Base-by-base conservation (phyloP, 169 alveolate species). In the Neospora caninum region DNA sequence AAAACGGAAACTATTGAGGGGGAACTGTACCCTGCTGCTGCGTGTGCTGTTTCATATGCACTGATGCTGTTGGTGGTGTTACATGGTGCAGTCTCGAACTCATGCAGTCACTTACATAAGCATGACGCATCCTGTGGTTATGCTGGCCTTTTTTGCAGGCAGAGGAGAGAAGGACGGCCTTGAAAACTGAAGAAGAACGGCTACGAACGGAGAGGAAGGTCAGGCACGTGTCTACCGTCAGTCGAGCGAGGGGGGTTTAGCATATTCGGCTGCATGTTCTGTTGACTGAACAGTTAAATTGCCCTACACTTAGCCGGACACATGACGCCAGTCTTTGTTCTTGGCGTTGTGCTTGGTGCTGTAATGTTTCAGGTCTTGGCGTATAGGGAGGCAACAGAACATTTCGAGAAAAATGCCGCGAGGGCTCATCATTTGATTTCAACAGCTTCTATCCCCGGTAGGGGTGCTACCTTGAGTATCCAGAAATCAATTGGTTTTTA, bases 371-470 rank as follows among this genome's bases (percentile, higher is more conserved):
- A 78, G 86, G 39, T 13, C 9, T 16, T 78, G 27, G 39, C 86
- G 10, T 1, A 78, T 78, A n/a, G 4, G 41, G 67, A 25, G 53
- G 89, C 89, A 22, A 9, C 39, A 7, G 36, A 82, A 18, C 6
- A 41, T 18, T 82, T 82, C 64, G 13, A 18, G 25, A 82, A 43
- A 43, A 82, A 82, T 67, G 89, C 67, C 41, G 43, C 34, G 64
- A 41, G 41, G 69, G 89, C 89, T 22, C 89, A 82, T 41, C 89
- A 82, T 49, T 36, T 82, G 69, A 45, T 36, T 27, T 82, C 89
- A n/a, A 82, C 89, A n/a, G 89, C 67, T 22, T 41, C n/a, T 49
- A 82, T 20, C 70, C 69, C 89, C 54, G 89, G 89, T 82, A 43
- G 29, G 67, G 31, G 0, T 39, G 42, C 58, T 49, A 22, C 18